Base-by-base conservation (phyloP, 768 basidiomycete genomes). In the Hydnomerulius pinastri region DNA sequence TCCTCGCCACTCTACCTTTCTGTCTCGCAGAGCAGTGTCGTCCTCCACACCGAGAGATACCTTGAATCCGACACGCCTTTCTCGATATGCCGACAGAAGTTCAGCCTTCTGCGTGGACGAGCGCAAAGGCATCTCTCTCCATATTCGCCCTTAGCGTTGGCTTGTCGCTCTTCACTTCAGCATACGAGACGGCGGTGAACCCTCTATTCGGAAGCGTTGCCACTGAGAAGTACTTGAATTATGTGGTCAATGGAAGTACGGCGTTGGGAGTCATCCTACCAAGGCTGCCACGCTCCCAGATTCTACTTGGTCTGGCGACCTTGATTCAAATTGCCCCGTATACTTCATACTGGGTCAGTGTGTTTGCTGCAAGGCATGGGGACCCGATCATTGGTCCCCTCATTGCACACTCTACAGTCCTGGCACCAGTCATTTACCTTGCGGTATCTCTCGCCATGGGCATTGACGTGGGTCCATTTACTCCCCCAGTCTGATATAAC, bases 181-280 rank as follows among this genome's bases (percentile, higher is more conserved):
- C 78, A 6, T 88, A 90, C 61, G 77, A 80, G 64, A 81, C 80
- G 28, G 75, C 81, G 8, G 61, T 92, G n/a, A 67, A 75, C 47
- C 90, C 90, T 13, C 69, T 90, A 3, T 91, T 90, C 64, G 88
- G 83, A 40, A 71, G 77, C 11, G 73, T 75, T 6, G 80, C 86
- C 0, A 80, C 84, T 1, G 71, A 69, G 0, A 71, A 74, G 46
- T 71, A 82, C 30, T 69, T 90, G 7, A 61, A 65, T 40, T 71
- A 73, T 48, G 51, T 75, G 30, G 58, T 74, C 10, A 61, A 73
- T 21, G 69, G 73, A 36, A 67, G 64, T 48, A 66, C 76, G 20
- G 63, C 60, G 1, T 65, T 75, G 15, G 67, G 62, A 17, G 55
- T 74, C 23, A 53, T 68, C 21, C 47, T 70, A 25, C 61, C 71